Percentiles rank a stretch among this genome's conserved stretches.
These are phyloP conservation scores for Paspalum vaginatum DNA, from an alignment of 176 grass and related monocot genomes.

Conservation along the genomic window DNA sequence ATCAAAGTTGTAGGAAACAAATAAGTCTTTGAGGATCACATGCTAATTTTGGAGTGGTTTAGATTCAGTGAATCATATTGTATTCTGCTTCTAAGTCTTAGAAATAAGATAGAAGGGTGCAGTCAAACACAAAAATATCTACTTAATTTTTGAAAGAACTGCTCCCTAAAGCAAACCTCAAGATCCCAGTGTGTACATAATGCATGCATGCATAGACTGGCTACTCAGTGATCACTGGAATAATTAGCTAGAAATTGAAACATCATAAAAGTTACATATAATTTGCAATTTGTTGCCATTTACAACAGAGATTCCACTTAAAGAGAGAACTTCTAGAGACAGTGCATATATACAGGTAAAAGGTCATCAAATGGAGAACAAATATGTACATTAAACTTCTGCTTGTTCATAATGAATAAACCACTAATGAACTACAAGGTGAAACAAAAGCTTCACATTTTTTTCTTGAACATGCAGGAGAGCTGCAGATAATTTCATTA, in stretches of 20 bases:
- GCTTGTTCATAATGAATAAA: slow-evolving; percentile 22
- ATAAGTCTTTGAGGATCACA: slow-evolving; percentile 9
- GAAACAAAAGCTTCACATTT: slow-evolving; percentile 2
- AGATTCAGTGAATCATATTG: slow-evolving; percentile 9
- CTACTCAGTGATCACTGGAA: slow-evolving; percentile 4
- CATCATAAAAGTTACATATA: slow-evolving; percentile 11
- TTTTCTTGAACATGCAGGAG: too few species aligned
- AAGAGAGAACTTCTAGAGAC: slow-evolving; percentile 9
- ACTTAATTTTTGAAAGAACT: neutral
- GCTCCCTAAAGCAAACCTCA: slow-evolving; percentile 20
- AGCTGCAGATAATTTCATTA: too few species aligned
- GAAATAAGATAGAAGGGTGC: slow-evolving; percentile 19
- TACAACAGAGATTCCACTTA: neutral
- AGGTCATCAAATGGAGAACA: slow-evolving; percentile 18
- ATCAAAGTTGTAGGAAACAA: slow-evolving; percentile 14
- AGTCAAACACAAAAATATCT: neutral
- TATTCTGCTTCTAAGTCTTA: neutral
- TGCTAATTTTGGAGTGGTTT: slow-evolving; percentile 6
- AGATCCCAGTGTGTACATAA: neutral
- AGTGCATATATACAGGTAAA: slow-evolving; percentile 12
- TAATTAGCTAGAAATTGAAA: slow-evolving; percentile 19
- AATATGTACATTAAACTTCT: slow-evolving; percentile 1
- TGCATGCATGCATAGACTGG: slow-evolving; percentile 11
- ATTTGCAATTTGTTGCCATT: slow-evolving; percentile 20
- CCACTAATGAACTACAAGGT: slow-evolving; percentile 22